These are phyloP conservation scores for Coffea canephora DNA, from an alignment of 257 asterid species.

Conservation along the genomic window DNA sequence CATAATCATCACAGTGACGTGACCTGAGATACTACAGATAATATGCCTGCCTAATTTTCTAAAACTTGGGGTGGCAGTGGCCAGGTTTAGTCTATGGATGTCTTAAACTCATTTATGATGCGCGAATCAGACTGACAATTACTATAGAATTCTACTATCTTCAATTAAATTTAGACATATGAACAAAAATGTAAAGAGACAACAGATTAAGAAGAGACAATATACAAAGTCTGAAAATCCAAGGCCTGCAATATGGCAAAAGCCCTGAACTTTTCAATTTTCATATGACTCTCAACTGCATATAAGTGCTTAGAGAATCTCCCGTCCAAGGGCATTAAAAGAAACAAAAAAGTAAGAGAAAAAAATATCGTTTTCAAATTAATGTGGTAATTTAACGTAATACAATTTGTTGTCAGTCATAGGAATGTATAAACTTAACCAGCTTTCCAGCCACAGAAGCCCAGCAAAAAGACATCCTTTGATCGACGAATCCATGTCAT, in stretches of 20 bases:
- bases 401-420: background rate
- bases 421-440: background rate
- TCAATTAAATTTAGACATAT: background rate
- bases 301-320: background rate
- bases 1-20: too few species aligned
- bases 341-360: background rate
- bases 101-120: background rate
- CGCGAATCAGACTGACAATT: background rate
- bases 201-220: background rate
- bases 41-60: too few species aligned
- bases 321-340: background rate
- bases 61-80: too few species aligned
- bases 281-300: background rate
- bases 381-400: background rate
- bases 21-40: background rate
- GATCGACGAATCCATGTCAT: background rate
- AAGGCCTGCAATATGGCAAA: background rate
- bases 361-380: background rate
- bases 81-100: too few species aligned
- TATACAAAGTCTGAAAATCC: background rate
- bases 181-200: background rate
- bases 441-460: background rate
- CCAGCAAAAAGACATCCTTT: background rate
- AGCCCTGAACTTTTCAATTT: background rate
- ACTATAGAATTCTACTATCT: background rate